Evolutionary conservation across 2,329 filamentous ascomycete species (phyloP), one percentile per base, ranked within the genome.

Genomic region (Xylariaceae sp.): DNA sequence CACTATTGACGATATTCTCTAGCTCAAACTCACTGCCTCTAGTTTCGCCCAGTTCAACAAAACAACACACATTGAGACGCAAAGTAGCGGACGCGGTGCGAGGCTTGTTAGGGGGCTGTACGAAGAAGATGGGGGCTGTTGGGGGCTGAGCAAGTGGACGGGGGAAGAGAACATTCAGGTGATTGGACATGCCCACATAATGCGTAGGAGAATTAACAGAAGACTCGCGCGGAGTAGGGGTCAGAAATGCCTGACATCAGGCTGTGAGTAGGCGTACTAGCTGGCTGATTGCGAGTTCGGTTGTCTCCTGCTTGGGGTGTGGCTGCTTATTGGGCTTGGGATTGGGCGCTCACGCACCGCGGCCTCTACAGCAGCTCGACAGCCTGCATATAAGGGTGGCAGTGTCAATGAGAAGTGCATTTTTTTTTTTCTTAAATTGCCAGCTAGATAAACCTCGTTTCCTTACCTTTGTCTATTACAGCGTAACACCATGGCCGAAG

Each of bases 401-500:
- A 35, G 45, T 43, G 45, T 27, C 21, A 32, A n/a, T 21, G 22
- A 6, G 19, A 12, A 34, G 22, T 32, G 23, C 22, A 14, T 17
- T 38, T 2, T 12, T 25, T 22, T 19, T 3, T 17, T 46, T 3
- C 19, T 17, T 22, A 20, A 8, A 16, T 14, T 22, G 11, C 22
- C 29, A 6, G 3, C 27, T 39, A 17, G 12, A 14, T 10, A 6
- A 42, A 27, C 34, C 5, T 16, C 16, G 16, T 16, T 14, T 21
- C 22, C 22, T 36, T 3, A 7, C 25, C 25, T 34, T 16, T 17
- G 2, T 12, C 22, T 21, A 2, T 37, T 14, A 36, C 16, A 6
- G 20, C 1, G 25, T n/a, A n/a, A n/a, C n/a, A n/a, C n/a, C 21
- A 61, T 61, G 59, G 58, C 57, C 14, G 59, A 62, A 50, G 36